Base-by-base conservation (phyloP, 352 stramenopile genomes). In the Peronospora tabacina region DNA sequence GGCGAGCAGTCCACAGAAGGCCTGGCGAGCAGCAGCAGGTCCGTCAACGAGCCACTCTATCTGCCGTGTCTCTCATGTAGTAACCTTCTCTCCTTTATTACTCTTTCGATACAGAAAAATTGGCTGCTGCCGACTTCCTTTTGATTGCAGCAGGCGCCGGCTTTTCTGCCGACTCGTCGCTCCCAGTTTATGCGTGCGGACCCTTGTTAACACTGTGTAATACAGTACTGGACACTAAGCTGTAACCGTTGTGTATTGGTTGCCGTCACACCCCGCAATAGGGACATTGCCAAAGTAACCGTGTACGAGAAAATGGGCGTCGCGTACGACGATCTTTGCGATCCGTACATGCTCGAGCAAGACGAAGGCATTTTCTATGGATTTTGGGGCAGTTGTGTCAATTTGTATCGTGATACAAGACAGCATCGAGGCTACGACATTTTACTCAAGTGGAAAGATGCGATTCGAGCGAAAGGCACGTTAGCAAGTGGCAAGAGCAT, bases 321-420 rank as follows among this genome's bases (percentile, higher is more conserved):
- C 41, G 82, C 90, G 19, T 97, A 97, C 72, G 70, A 89, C 34
- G 85, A 96, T 63, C 53, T 97, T 10, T 97, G 88, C 53, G 72
- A 90, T 40, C 84, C 85, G 10, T 82, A 88, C 49, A 91, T 76
- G 79, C 52, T 94, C 11, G 66, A 72, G 32, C 68, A 95, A 50
- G 76, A 91, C 50, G 70, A 75, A n/a, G 55, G 77, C 38, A 24
- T 88, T 47, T 97, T 97, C 55, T 95, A 94, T 51, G 87, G 85
- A 7, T 97, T 97, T 60, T 97, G 89, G 89, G 85, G 85, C 22
- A 78, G 71, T 43, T 97, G 84, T 48, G 70, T 83, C 36, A 91
- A 96, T 58, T 63, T 77, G 12, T 97, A 97, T 53, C 66, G 85
- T 20, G 71, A 88, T 45, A 75, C 87, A 0, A 49, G 66, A 36